Percentiles rank a stretch among this genome's conserved stretches.
Conservation (phyloP, 495 filamentous ascomycete genomes). For the Haplographium delicatum region DNA sequence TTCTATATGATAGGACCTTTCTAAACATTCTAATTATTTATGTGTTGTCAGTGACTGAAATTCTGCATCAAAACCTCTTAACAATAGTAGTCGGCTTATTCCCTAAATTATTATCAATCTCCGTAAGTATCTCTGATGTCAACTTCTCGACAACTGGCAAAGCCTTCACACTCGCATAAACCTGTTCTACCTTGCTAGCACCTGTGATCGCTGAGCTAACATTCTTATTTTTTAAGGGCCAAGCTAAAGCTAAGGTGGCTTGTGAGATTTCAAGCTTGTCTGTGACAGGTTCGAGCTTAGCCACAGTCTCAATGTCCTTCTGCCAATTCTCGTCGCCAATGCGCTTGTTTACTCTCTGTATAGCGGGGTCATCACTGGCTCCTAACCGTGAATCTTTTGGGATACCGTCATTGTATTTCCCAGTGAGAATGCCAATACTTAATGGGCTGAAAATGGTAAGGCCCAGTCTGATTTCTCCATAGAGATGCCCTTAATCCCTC, state of each 20-base stretch:
- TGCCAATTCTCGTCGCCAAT: slow-evolving; percentile 19
- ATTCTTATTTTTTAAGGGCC: slow-evolving; percentile 72
- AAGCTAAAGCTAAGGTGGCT: slow-evolving; percentile 62
- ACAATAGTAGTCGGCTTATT: slow-evolving; percentile 9
- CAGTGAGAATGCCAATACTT: slow-evolving; percentile 63
- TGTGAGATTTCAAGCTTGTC: slow-evolving; percentile 57
- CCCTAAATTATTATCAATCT: slow-evolving; percentile 52
- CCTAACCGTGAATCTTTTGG: slow-evolving; percentile 50
- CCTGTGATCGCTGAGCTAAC: slow-evolving; percentile 70
- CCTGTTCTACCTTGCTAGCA: slow-evolving; percentile 64
- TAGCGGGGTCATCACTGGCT: slow-evolving; percentile 4
- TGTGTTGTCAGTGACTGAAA: no score
- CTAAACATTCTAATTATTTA: no score
- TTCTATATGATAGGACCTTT: no score
- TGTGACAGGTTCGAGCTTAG: slow-evolving; percentile 41
- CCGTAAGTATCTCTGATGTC: slow-evolving; percentile 60
- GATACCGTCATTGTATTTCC: slow-evolving; percentile 73
- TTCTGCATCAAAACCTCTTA: no score
- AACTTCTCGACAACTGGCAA: slow-evolving; percentile 58
- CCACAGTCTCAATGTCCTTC: slow-evolving; percentile 15
- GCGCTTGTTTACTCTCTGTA: slow-evolving; percentile 21
- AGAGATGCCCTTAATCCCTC: slow-evolving; percentile 62
- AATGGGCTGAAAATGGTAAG: slow-evolving; percentile 68
- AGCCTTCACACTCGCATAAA: slow-evolving; percentile 61
- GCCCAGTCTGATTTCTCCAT: slow-evolving; percentile 57